phyloP scores from a whole-genome alignment of 495 filamentous ascomycete species.

The Sporormia fimetaria region DNA sequence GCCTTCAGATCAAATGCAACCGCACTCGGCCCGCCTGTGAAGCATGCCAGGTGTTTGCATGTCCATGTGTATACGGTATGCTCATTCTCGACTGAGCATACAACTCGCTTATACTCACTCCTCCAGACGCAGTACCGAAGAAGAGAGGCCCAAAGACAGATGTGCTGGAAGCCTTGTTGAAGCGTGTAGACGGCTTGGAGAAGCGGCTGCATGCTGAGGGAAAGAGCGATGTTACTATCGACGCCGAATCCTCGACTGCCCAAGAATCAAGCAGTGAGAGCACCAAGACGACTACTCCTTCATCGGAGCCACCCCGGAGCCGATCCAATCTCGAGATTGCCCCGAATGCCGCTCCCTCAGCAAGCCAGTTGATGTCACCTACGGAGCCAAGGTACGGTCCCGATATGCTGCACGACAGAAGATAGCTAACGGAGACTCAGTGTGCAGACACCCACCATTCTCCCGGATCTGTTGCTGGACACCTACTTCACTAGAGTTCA shows the following conservation, averaged over 20 bases:
- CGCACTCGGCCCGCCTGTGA: constrained; percentile 72
- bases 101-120: constrained; percentile 3
- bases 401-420: constrained; percentile 3
- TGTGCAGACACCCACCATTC: constrained; percentile 21
- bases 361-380: constrained; percentile 22
- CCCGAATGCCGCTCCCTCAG: constrained; percentile 11
- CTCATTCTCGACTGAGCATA: neutral
- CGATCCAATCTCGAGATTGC: constrained; percentile 22
- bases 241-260: constrained; percentile 14
- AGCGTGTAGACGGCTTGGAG: constrained; percentile 73
- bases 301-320: neutral
- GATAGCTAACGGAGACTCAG: constrained; percentile 17
- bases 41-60: constrained; percentile 79
- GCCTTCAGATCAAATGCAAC: constrained; percentile 72
- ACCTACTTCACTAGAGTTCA: constrained; percentile 67
- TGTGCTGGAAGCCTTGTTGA: constrained; percentile 71
- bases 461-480: constrained; percentile 50
- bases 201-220: constrained; percentile 50
- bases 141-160: constrained; percentile 84
- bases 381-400: constrained; percentile 21
- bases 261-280: constrained; percentile 10
- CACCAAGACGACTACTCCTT: constrained; percentile 5
- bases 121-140: constrained; percentile 70
- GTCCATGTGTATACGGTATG: constrained; percentile 78
- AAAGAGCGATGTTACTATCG: constrained; percentile 21